Evolutionary conservation across 495 filamentous ascomycete species (phyloP), one percentile per base, ranked within the genome.

Genomic region (Chaetomium tenue): DNA sequence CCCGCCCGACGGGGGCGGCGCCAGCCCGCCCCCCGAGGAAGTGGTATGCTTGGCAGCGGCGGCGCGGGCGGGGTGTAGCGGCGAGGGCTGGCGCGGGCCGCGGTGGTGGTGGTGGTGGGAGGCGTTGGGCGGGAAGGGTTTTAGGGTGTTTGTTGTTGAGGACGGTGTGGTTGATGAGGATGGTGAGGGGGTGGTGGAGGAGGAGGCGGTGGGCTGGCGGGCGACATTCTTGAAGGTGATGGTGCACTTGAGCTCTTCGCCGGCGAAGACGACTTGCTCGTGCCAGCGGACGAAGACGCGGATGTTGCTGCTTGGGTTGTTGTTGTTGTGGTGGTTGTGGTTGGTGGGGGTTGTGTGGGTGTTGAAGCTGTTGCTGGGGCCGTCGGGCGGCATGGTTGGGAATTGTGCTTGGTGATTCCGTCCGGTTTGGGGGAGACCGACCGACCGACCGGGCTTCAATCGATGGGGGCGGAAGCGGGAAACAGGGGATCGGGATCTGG

Each of bases 231-330:
- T 93, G 79, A 98, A 98, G 48, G 91, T 97, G 70, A 98, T 97
- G 58, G 86, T 91, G 77, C 94, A 97, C 77, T 93, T 89, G 70
- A 98, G 82, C 69, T 92, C 87, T 79, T 98, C 94, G 66, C 95
- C 95, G 37, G 95, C 91, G 76, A 97, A 98, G 66, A 98, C 91
- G 52, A 88, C 91, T 75, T 88, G 86, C 71, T 90, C 91, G 74
- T 89, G 90, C 91, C 89, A 98, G 78, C 89, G 87, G 73, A 98
- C 90, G 71, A 93, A 98, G 75, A 97, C 93, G 70, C 91, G 88
- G 71, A 98, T 92, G 79, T 63, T 65, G 63, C 28, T 65, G 63
- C 28, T 67, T 23, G 16, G 59, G 64, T 11, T 57, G 48, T 47
- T 37, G 50, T 37, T 3, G 9, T 47, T 37, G 26, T 57, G 33